Conservation (phyloP, 768 basidiomycete species). For the Leccinum variicolor region DNA sequence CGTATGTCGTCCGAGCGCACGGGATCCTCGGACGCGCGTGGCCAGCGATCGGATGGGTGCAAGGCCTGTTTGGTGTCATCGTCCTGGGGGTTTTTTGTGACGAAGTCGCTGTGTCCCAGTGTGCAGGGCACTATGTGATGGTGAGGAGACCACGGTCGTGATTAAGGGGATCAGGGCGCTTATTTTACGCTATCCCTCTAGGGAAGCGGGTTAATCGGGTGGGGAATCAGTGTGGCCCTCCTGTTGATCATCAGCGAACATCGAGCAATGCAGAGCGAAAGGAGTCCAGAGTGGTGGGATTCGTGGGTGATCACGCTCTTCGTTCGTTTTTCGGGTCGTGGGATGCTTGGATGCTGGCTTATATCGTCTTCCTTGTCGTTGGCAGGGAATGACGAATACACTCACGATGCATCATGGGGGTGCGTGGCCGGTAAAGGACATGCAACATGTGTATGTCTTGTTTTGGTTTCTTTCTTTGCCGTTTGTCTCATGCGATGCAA, state of each 20-base stretch:
- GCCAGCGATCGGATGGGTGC: slow-evolving; percentile 83
- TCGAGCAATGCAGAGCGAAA: slow-evolving; percentile 68
- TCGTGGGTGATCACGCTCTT: slow-evolving; percentile 60
- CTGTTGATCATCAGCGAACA: slow-evolving; percentile 72
- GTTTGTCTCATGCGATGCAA: slow-evolving; percentile 24
- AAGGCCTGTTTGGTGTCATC: slow-evolving; percentile 86
- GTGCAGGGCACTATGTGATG: slow-evolving; percentile 87
- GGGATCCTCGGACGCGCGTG: slow-evolving; percentile 78
- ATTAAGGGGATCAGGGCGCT: slow-evolving; percentile 8
- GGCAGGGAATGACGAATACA: slow-evolving; percentile 63
- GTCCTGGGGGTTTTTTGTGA: slow-evolving; percentile 77
- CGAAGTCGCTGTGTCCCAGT: slow-evolving; percentile 67
- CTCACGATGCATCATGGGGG: slow-evolving; percentile 88
- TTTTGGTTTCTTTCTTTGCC: background rate
- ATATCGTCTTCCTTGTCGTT: background rate
- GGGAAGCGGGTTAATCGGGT: slow-evolving; percentile 88
- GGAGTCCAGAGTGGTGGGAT: slow-evolving; percentile 82
- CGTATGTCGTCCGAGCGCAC: slow-evolving; percentile 66
- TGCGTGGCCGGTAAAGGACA: slow-evolving; percentile 85
- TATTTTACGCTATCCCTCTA: slow-evolving; percentile 10
- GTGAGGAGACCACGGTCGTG: slow-evolving; percentile 20
- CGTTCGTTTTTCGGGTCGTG: slow-evolving; percentile 36
- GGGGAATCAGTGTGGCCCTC: slow-evolving; percentile 78
- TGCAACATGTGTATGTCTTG: slow-evolving; percentile 82
- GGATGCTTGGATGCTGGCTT: background rate